phyloP scores from a whole-genome alignment of 768 basidiomycete species.

The Porphyrellus cyaneotinctus region DNA sequence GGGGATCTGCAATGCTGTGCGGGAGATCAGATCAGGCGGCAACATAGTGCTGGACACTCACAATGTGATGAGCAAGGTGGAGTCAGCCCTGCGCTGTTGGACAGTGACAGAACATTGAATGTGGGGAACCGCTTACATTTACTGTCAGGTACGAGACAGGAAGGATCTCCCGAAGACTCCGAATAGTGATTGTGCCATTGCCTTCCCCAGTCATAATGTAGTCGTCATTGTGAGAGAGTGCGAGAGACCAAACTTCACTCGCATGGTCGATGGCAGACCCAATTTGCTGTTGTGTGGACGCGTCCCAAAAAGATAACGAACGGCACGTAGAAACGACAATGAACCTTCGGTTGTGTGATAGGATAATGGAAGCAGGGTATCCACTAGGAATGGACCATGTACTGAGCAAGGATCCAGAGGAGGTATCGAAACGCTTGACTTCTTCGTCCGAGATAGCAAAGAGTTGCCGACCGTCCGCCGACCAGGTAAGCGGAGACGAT shows the following conservation, averaged over 20 bases:
- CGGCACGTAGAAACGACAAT: fast-evolving
- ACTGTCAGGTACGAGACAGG: neutral
- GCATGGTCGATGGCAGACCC: neutral
- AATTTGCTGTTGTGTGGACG: neutral
- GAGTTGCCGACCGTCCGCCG: constrained; percentile 1
- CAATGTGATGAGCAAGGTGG: neutral
- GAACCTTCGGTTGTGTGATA: neutral
- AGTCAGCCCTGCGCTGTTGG: too few species aligned
- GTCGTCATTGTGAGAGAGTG: neutral
- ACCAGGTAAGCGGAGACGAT: neutral
- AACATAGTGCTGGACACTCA: neutral
- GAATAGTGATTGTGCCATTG: neutral
- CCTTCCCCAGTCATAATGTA: neutral
- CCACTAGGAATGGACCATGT: neutral
- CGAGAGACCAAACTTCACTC: neutral
- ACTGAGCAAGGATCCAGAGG: neutral
- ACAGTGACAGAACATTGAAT: neutral
- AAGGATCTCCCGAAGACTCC: neutral
- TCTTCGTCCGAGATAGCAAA: neutral
- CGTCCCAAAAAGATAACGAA: neutral
- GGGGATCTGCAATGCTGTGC: neutral
- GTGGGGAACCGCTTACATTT: neutral
- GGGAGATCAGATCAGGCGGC: neutral
- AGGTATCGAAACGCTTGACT: constrained; percentile 5
- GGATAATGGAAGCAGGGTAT: neutral